Percentiles rank a stretch among this genome's conserved stretches.
phyloP scores from a whole-genome alignment of 345 rosid species.

The Euphorbia pulcherrima region DNA sequence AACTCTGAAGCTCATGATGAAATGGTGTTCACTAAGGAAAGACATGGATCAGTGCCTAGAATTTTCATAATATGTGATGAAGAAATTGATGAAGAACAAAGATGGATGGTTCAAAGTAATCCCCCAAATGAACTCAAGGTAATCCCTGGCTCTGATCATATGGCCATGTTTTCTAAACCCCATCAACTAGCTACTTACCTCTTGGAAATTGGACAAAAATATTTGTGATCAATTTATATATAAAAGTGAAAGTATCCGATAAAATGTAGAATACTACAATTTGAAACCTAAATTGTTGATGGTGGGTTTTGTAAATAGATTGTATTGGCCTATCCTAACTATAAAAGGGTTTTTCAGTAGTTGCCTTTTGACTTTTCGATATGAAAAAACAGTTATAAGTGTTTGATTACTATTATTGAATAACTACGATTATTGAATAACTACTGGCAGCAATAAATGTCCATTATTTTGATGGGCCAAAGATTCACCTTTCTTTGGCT shows the following conservation, averaged over 20 bases:
- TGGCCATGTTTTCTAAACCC: constrained; percentile 40
- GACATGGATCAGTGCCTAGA: constrained; percentile 22
- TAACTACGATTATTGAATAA: too few species aligned
- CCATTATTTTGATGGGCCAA: too few species aligned
- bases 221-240: constrained; percentile 3
- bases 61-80: constrained; percentile 33
- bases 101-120: constrained; percentile 34
- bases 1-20: background rate
- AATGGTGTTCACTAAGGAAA: constrained; percentile 23
- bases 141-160: constrained; percentile 41
- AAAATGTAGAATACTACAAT: background rate
- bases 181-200: constrained; percentile 30
- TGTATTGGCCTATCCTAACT: background rate
- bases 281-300: background rate
- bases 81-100: constrained; percentile 22
- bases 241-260: too few species aligned
- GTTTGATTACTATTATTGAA: too few species aligned
- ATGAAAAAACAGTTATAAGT: too few species aligned
- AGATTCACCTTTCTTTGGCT: too few species aligned
- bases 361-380: too few species aligned
- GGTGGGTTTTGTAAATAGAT: background rate
- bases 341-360: too few species aligned
- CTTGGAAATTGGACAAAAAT: constrained; percentile 21
- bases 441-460: too few species aligned
- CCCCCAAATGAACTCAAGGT: constrained; percentile 31